Percentiles rank a stretch among this genome's conserved stretches.
Evolutionary conservation across 1,139 yeast genomes (phyloP).

Genomic region (Candida anutae): DNA sequence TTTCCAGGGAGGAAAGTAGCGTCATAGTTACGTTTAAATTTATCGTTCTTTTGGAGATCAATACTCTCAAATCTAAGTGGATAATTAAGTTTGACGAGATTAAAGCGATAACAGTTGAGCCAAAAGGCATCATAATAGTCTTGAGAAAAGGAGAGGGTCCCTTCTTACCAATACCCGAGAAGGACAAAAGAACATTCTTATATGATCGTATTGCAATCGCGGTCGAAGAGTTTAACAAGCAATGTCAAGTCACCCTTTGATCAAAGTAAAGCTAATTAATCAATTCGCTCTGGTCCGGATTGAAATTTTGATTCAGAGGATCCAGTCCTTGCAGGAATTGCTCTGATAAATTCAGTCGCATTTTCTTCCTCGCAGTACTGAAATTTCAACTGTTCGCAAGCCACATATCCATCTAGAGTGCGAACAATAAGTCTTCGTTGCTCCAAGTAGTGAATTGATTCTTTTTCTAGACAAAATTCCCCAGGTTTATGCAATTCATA

Average conservation of each 20-base stretch:
- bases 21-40: slow-evolving; percentile 69
- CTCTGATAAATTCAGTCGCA: slow-evolving; percentile 31
- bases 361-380: slow-evolving; percentile 47
- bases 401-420: slow-evolving; percentile 36
- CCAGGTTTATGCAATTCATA: slow-evolving; percentile 25
- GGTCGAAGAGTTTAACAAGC: slow-evolving; percentile 70
- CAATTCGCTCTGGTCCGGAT: not conserved
- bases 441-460: slow-evolving; percentile 3
- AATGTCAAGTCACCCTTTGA: slow-evolving; percentile 36
- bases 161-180: slow-evolving; percentile 76
- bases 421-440: slow-evolving; percentile 23
- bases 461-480: slow-evolving; percentile 23
- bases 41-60: slow-evolving; percentile 64
- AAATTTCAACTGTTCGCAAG: slow-evolving; percentile 33
- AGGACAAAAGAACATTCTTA: slow-evolving; percentile 53
- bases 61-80: slow-evolving; percentile 58
- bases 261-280: not conserved
- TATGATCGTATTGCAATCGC: slow-evolving; percentile 75
- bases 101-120: slow-evolving; percentile 64
- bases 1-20: slow-evolving; percentile 74
- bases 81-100: slow-evolving; percentile 53
- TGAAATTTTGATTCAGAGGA: slow-evolving; percentile 3
- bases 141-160: slow-evolving; percentile 56
- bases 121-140: slow-evolving; percentile 69
- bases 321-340: slow-evolving; percentile 42